phyloP scores from a whole-genome alignment of 2,329 filamentous ascomycete genomes.

The Nemania diffusa region DNA sequence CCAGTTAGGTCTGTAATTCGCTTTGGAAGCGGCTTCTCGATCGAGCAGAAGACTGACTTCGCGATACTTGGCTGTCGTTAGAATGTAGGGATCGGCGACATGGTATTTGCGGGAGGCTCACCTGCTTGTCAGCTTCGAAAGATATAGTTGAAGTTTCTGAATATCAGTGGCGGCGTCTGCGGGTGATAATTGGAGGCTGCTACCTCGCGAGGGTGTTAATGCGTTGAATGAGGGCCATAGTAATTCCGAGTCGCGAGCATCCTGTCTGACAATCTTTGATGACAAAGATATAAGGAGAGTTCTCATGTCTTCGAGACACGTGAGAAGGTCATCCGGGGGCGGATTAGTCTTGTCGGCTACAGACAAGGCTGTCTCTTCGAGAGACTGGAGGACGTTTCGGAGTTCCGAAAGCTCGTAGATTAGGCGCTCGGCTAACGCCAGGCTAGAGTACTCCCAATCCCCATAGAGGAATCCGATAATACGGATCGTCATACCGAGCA shows the following conservation, averaged over 20 bases:
- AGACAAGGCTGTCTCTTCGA: neutral
- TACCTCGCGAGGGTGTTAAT: neutral
- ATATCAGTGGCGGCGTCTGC: neutral
- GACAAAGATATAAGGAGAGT: neutral
- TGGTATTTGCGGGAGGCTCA: neutral
- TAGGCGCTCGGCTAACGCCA: neutral
- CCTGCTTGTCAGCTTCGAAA: neutral
- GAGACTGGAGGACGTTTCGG: neutral
- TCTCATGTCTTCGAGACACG: neutral
- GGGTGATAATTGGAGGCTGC: neutral
- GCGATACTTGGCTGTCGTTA: neutral
- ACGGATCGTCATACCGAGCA: neutral
- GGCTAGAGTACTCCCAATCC: neutral
- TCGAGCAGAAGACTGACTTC: neutral
- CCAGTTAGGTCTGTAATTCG: neutral
- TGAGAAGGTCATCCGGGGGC: neutral
- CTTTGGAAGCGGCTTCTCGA: neutral
- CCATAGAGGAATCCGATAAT: neutral
- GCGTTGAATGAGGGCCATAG: neutral
- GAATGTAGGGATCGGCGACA: neutral
- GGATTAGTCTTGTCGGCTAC: neutral
- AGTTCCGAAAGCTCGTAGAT: neutral
- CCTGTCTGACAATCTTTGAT: neutral
- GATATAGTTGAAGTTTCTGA: neutral
- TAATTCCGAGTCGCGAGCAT: neutral